phyloP scores from a whole-genome alignment of 1,139 yeast genomes.

The Insectozyma bohioensis region DNA sequence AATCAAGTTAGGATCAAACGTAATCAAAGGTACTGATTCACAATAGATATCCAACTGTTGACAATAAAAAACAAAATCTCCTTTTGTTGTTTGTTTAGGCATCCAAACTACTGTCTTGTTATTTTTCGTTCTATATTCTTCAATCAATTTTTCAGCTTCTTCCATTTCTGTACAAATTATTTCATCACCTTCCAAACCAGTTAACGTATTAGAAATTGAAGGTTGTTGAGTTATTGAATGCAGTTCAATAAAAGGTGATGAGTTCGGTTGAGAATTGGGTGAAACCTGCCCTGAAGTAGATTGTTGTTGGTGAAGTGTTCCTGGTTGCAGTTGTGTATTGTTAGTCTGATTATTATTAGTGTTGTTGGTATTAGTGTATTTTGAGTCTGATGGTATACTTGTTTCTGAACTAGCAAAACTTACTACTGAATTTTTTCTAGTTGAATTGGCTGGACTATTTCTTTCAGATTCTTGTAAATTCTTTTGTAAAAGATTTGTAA shows the following conservation, averaged over 20 bases:
- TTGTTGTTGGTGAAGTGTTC: neutral
- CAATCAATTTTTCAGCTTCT: slow-evolving; percentile 38
- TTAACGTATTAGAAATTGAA: slow-evolving; percentile 13
- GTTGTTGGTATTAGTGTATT: slow-evolving; percentile 3
- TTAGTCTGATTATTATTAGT: slow-evolving; percentile 5
- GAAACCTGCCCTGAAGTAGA: slow-evolving; percentile 1
- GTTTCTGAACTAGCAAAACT: slow-evolving; percentile 48
- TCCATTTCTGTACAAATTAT: slow-evolving; percentile 25
- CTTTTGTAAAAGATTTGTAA: slow-evolving; percentile 40
- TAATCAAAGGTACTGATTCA: slow-evolving; percentile 49
- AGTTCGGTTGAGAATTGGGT: slow-evolving; percentile 4
- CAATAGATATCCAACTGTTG: slow-evolving; percentile 60
- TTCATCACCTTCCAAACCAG: slow-evolving; percentile 14
- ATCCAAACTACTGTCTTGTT: slow-evolving; percentile 44
- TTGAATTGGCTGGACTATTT: slow-evolving; percentile 30
- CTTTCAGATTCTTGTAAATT: slow-evolving; percentile 33
- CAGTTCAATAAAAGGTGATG: slow-evolving; percentile 4
- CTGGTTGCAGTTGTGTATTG: slow-evolving; percentile 1
- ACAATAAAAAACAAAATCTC: slow-evolving; percentile 59
- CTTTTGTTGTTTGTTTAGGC: slow-evolving; percentile 56
- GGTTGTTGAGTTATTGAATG: slow-evolving; percentile 11
- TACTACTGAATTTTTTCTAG: slow-evolving; percentile 48
- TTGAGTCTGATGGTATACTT: slow-evolving; percentile 22
- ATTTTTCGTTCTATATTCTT: slow-evolving; percentile 28
- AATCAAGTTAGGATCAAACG: slow-evolving; percentile 20